Evolutionary conservation across 2,329 filamentous ascomycete genomes (phyloP).

Genomic region (Aspergillus flavus): DNA sequence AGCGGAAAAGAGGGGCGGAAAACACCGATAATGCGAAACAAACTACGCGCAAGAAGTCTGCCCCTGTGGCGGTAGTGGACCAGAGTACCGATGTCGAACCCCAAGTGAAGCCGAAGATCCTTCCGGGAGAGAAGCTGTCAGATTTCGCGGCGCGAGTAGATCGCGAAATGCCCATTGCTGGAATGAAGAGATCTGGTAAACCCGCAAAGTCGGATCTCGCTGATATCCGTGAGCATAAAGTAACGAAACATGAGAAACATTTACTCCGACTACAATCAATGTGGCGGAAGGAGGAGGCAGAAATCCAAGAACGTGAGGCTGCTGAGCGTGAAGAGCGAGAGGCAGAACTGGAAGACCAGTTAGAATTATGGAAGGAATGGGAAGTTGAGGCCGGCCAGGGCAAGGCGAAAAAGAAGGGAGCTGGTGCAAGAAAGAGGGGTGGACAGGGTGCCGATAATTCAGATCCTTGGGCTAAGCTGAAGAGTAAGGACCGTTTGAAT

Average conservation of each 20-base stretch:
- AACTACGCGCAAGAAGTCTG: constrained; percentile 25
- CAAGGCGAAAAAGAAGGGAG: constrained; percentile 51
- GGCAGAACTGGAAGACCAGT: constrained; percentile 63
- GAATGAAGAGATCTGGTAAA: constrained; percentile 62
- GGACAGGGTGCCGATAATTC: constrained; percentile 61
- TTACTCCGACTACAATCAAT: constrained; percentile 64
- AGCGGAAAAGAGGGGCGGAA: constrained; percentile 46
- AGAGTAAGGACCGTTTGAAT: constrained; percentile 54
- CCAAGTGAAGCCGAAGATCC: constrained; percentile 64
- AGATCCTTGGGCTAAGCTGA: constrained; percentile 78
- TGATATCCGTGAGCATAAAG: constrained; percentile 56
- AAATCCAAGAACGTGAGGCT: constrained; percentile 71
- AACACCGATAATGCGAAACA: constrained; percentile 22
- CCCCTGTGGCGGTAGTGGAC: neutral
- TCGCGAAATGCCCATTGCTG: constrained; percentile 75
- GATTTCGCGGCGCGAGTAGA: constrained; percentile 85
- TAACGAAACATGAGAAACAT: constrained; percentile 81
- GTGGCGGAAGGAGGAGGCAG: constrained; percentile 59
- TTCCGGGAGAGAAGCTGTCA: constrained; percentile 78
- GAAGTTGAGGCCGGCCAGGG: constrained; percentile 57
- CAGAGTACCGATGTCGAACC: constrained; percentile 9
- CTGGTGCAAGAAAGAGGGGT: constrained; percentile 41
- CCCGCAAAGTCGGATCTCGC: constrained; percentile 26
- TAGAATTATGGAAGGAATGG: constrained; percentile 66
- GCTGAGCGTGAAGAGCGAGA: constrained; percentile 72